Percentiles rank a stretch among this genome's conserved stretches.
These are phyloP conservation scores for Bruguiera sexangula DNA, from an alignment of 345 rosid genomes.

Conservation along the genomic window DNA sequence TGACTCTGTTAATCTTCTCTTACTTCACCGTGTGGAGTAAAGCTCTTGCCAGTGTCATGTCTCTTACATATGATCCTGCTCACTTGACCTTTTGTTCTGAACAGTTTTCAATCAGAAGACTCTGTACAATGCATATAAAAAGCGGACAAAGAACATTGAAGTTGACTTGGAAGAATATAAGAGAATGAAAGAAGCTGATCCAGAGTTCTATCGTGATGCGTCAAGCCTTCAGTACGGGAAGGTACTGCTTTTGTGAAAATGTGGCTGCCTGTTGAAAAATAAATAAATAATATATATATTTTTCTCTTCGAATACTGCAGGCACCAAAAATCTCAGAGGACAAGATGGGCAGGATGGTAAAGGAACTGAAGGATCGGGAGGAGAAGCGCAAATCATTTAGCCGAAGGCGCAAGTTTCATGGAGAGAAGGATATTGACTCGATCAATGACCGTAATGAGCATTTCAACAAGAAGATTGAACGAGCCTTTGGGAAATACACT, in stretches of 20 bases:
- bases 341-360: constrained; percentile 79
- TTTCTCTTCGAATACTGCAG: constrained; percentile 33
- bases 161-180: constrained; percentile 80
- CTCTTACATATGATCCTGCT: too few relatives aligned
- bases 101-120: constrained; percentile 90
- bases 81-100: constrained; percentile 13
- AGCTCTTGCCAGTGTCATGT: background rate
- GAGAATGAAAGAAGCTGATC: constrained; percentile 96
- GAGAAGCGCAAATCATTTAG: constrained; percentile 77
- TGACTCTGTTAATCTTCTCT: background rate
- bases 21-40: background rate
- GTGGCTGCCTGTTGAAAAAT: background rate
- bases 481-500: constrained; percentile 95
- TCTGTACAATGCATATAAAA: constrained; percentile 81
- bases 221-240: constrained; percentile 90
- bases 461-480: constrained; percentile 97
- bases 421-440: constrained; percentile 93
- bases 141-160: constrained; percentile 68
- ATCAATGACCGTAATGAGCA: constrained; percentile 98
- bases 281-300: background rate
- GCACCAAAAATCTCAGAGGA: constrained; percentile 78
- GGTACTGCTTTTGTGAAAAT: constrained; percentile 36
- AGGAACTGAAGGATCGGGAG: constrained; percentile 72
- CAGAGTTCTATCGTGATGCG: constrained; percentile 95
- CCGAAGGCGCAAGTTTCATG: constrained; percentile 82